Evolutionary conservation across 495 filamentous ascomycete genomes (phyloP), one percentile per base, ranked within the genome.

Genomic region (Neurospora cerealis): DNA sequence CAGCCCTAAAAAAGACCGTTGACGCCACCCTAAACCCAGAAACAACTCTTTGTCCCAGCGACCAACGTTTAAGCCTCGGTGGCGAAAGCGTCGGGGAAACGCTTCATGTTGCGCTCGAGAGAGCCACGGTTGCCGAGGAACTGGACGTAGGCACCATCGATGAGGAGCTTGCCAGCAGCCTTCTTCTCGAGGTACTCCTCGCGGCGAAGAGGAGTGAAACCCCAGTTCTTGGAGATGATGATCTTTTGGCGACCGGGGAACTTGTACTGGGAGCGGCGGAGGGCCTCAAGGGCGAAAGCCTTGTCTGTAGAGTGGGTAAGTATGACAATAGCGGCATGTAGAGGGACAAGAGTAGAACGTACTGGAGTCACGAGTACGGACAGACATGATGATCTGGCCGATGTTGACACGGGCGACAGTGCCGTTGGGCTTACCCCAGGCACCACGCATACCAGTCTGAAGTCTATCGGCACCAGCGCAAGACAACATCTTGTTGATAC

Each of bases 401-500:
- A 99, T 98, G 89, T 97, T 97, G 87, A 98, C 94, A 90, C 96
- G 96, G 82, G 96, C 96, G 79, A 99, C 96, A 77, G 89, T 90
- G 82, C 95, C 96, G 88, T 98, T 94, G 85, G 96, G 95, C 91
- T 99, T 99, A 83, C 96, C 96, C 90, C 93, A 99, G 77, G 96
- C 96, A 90, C 96, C 96, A 91, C 96, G 96, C 96, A 99, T 99
- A 86, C 96, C 96, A 76, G 96, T 98, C 86, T 99, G 96, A 81
- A 99, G 90, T 89, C 96, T 91, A 98, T 99, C 96, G 90, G 96
- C 96, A 87, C 96, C 96, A 80, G 96, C 96, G 85, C 96, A 98
- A 77, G 95, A 98, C 92, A 99, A 93, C 96, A 99, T 98, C 90
- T 99, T 99, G 93, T 99, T 99, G 93, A 99, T 99, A 86, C 96